phyloP scores from a whole-genome alignment of 2,329 filamentous ascomycete species.

The Epichloe sylvatica region DNA sequence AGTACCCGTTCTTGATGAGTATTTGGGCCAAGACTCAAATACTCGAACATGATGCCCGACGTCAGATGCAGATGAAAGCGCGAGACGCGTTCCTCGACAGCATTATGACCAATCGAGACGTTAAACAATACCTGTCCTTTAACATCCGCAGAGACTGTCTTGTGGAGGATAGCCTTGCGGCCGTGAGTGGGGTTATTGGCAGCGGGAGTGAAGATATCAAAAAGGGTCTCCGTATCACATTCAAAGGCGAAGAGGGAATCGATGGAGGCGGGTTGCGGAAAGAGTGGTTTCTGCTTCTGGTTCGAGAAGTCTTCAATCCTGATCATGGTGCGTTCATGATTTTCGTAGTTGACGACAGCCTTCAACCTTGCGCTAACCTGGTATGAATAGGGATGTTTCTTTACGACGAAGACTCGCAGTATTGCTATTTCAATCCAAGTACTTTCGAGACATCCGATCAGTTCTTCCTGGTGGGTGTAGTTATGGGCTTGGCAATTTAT shows the following conservation, averaged over 20 bases:
- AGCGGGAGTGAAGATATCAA: slow-evolving; percentile 75
- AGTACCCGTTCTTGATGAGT: slow-evolving; percentile 83
- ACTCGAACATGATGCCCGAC: slow-evolving; percentile 70
- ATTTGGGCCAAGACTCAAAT: slow-evolving; percentile 89
- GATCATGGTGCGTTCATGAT: slow-evolving; percentile 55
- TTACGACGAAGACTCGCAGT: slow-evolving; percentile 80
- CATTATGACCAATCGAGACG: slow-evolving; percentile 59
- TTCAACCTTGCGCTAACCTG: slow-evolving; percentile 3
- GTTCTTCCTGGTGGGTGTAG: slow-evolving; percentile 77
- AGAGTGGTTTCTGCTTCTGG: slow-evolving; percentile 84
- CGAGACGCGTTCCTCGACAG: slow-evolving; percentile 84
- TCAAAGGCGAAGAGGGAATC: slow-evolving; percentile 77
- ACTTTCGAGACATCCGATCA: slow-evolving; percentile 86
- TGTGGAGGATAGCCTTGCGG: slow-evolving; percentile 73
- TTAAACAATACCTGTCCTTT: slow-evolving; percentile 66
- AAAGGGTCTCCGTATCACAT: slow-evolving; percentile 75
- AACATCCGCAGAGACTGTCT: slow-evolving; percentile 72
- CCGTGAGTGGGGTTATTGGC: slow-evolving; percentile 74
- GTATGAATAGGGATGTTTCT: slow-evolving; percentile 59
- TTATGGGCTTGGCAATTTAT: slow-evolving; percentile 82
- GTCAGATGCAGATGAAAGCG: slow-evolving; percentile 81
- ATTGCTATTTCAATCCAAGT: slow-evolving; percentile 86
- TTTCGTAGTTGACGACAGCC: neutral
- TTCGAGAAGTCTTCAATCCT: slow-evolving; percentile 82
- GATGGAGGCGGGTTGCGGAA: slow-evolving; percentile 83